Conservation (phyloP, 75 land plant species). For the Cunninghamia lanceolata region DNA sequence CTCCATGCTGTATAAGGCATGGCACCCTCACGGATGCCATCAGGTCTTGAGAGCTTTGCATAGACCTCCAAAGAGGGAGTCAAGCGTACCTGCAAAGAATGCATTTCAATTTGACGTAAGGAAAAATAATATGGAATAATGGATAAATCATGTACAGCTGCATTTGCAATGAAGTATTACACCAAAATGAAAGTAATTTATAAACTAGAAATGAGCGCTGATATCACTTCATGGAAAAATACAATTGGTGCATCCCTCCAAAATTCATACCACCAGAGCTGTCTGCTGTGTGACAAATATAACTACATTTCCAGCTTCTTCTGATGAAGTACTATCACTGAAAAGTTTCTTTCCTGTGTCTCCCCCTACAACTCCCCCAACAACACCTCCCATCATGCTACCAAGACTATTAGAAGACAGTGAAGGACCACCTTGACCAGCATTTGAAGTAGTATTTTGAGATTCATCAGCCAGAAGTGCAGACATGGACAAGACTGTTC, state of each 20-base stretch:
- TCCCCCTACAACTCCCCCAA: conserved; percentile 66
- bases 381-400: conserved; percentile 78
- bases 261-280: conserved; percentile 81
- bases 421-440: conserved; percentile 27
- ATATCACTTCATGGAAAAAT: neutral
- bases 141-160: neutral
- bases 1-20: conserved; percentile 97
- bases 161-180: neutral
- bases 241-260: neutral
- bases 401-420: conserved; percentile 42
- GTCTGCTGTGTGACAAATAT: conserved; percentile 80
- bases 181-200: neutral
- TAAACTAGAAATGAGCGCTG: neutral
- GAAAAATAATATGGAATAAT: neutral
- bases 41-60: conserved; percentile 76
- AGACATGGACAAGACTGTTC: conserved; percentile 72
- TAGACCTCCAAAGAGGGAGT: conserved; percentile 56
- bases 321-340: conserved; percentile 55
- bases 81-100: conserved; percentile 64
- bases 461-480: conserved; percentile 60
- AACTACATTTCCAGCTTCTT: conserved; percentile 81
- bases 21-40: conserved; percentile 88
- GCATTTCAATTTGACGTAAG: conserved; percentile 7
- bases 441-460: conserved; percentile 15
- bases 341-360: conserved; percentile 80